Evolutionary conservation across 225 moss, liverwort and hornwort species (phyloP), one percentile per base, ranked within the genome.

Genomic region (Rhytidiadelphus loreus): DNA sequence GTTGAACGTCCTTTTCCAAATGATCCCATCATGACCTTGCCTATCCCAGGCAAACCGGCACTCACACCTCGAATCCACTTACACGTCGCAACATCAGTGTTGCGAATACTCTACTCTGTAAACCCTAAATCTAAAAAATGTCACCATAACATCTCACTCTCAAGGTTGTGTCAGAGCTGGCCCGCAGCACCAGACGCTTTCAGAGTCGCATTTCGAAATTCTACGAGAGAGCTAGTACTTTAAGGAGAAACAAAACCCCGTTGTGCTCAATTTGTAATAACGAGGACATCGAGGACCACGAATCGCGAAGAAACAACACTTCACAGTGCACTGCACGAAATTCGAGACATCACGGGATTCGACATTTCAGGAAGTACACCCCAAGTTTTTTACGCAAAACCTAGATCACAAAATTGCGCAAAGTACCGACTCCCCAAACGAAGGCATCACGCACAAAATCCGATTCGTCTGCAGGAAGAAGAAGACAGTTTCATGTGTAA

Each of bases 21-120:
- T 29, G 82, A 81, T 86, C 89, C 91, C 93, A 93, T 93, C 17
- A 32, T 87, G 44, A 35, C 76, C 88, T 80, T 43, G 33, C 71
- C 48, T 83, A 44, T 63, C 72, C 56, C 33, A 50, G 29, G 16
- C 68, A 60, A 78, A 15, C 32, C 30, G 32, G 58, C 84, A 68
- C 30, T 66, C 56, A 29, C 29, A 83, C 84, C 33, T 70, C 33
- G 52, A 79, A 79, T 58, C 18, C 79, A 41, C 58, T 79, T 56
- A 16, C 57, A 57, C 73, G 46, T 62, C 33, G 73, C 61, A 56
- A 57, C 69, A 69, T 69, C 46, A 35, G 29, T 59, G 46, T 48
- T 70, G 69, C 56, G 11, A 55, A 43, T 24, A 69, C 80, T 58
- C 69, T 57, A 25, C 88, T 76, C 57, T 76, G 53, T 43, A 88